Conservation (phyloP, 768 basidiomycete genomes). For the Pisolithus albus region DNA sequence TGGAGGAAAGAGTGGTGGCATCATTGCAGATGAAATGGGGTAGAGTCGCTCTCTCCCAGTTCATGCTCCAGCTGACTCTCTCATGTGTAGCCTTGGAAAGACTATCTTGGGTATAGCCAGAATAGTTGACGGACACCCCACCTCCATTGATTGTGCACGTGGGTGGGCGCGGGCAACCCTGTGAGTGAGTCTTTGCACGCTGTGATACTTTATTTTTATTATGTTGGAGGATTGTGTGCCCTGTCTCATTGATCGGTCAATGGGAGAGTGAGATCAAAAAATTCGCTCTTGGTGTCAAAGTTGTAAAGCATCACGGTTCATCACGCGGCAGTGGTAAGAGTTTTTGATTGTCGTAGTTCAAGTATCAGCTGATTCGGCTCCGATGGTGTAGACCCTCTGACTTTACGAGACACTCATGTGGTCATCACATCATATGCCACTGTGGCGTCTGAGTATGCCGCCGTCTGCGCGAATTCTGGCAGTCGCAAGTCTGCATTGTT, state of each 20-base stretch:
- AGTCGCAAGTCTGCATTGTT: neutral
- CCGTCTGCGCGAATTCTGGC: neutral
- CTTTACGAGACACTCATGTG: neutral
- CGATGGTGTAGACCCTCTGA: neutral
- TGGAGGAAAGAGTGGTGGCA: neutral
- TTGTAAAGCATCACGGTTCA: neutral
- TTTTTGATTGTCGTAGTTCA: neutral
- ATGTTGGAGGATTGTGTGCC: neutral
- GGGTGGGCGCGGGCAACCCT: neutral
- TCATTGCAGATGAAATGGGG: neutral
- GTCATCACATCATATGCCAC: neutral
- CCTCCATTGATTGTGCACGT: neutral
- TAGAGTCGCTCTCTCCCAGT: neutral
- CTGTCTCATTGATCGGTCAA: neutral
- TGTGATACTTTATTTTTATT: neutral
- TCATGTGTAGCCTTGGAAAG: neutral
- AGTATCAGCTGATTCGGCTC: neutral
- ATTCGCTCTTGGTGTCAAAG: neutral
- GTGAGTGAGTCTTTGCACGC: neutral
- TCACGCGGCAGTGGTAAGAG: neutral
- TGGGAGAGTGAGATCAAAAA: neutral
- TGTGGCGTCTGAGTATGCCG: neutral
- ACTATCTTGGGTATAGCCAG: neutral
- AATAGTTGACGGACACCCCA: neutral
- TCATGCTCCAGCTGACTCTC: neutral